phyloP scores from a whole-genome alignment of 768 basidiomycete species.

The Termitomyces sp. region DNA sequence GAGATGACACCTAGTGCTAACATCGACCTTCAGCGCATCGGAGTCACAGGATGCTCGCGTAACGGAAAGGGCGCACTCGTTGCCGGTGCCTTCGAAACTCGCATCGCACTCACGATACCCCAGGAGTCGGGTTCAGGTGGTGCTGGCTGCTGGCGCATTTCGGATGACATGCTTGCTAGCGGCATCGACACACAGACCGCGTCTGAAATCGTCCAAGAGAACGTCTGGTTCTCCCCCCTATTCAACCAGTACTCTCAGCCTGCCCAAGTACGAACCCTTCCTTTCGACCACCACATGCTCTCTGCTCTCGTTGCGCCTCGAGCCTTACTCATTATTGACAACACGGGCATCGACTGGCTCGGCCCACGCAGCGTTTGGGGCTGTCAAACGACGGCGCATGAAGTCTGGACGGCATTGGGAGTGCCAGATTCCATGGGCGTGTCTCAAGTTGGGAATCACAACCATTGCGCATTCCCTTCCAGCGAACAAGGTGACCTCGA shows the following conservation, averaged over 20 bases:
- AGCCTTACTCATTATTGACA: conserved; percentile 50
- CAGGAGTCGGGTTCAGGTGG: conserved; percentile 66
- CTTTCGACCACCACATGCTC: conserved; percentile 60
- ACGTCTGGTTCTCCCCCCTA: conserved; percentile 57
- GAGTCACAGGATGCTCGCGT: conserved; percentile 59
- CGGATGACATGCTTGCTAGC: conserved; percentile 42
- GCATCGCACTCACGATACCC: conserved; percentile 58
- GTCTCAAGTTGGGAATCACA: conserved; percentile 52
- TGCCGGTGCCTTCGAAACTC: conserved; percentile 57
- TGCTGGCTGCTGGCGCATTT: conserved; percentile 59
- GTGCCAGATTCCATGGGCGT: conserved; percentile 48
- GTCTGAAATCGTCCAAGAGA: conserved; percentile 57
- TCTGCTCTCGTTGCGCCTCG: conserved; percentile 57
- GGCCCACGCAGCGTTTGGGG: conserved; percentile 51
- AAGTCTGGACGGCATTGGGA: conserved; percentile 51
- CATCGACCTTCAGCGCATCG: conserved; percentile 49
- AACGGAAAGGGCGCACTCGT: conserved; percentile 62
- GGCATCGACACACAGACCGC: conserved; percentile 53
- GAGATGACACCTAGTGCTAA: conserved; percentile 44
- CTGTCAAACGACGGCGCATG: conserved; percentile 49
- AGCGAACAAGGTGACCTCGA: conserved; percentile 41
- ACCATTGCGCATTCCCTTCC: conserved; percentile 55
- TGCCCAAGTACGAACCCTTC: conserved; percentile 41
- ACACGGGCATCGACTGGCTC: conserved; percentile 56
- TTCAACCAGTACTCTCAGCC: conserved; percentile 45